Conservation (phyloP, 441 rosid genomes). For the Adansonia grandidieri region DNA sequence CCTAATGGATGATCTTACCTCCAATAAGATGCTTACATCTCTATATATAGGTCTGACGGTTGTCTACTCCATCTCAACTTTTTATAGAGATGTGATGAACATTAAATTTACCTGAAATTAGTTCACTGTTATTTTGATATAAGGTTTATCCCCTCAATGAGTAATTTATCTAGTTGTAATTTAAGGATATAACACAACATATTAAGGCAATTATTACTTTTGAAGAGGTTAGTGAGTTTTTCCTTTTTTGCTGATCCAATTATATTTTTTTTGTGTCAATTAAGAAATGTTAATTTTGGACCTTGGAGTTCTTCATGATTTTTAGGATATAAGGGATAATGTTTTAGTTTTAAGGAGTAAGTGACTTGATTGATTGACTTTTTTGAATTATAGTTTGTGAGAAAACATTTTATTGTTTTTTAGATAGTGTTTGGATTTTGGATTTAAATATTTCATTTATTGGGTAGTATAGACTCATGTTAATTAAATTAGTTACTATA, state of each 20-base stretch:
- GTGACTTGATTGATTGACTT: neutral
- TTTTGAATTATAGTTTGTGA: neutral
- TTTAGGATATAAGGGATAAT: neutral
- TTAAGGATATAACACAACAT: constrained; percentile 48
- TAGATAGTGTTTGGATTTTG: neutral
- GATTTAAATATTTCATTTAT: neutral
- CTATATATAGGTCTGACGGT: too few species aligned
- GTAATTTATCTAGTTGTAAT: too few species aligned
- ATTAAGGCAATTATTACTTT: constrained; percentile 93
- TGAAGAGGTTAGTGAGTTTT: constrained; percentile 67
- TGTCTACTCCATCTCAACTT: too few species aligned
- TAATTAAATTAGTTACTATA: too few species aligned
- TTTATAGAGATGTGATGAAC: too few species aligned
- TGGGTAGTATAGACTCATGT: neutral
- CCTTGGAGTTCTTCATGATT: neutral
- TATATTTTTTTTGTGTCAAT: neutral
- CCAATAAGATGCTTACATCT: too few species aligned
- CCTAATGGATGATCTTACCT: too few species aligned
- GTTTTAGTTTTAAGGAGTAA: neutral
- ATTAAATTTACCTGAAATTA: too few species aligned
- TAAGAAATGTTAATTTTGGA: neutral
- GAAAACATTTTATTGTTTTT: neutral
- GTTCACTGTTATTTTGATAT: too few species aligned
- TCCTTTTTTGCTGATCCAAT: neutral
- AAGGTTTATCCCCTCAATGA: too few species aligned